These are phyloP conservation scores for Dothideomycetes sp. DNA, from an alignment of 2,329 filamentous ascomycete species.

Conservation along the genomic window DNA sequence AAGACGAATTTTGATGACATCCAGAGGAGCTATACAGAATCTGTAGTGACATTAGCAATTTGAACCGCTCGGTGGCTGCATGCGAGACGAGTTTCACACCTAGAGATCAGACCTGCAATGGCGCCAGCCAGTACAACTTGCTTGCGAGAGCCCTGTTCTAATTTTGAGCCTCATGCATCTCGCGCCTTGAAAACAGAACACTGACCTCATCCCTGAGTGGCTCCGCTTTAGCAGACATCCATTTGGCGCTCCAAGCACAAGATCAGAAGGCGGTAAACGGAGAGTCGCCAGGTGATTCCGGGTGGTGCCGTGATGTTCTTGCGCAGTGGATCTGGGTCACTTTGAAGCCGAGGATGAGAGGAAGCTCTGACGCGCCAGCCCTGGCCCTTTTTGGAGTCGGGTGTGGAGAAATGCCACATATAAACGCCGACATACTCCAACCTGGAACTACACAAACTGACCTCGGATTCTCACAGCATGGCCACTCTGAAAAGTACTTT, in stretches of 20 bases:
- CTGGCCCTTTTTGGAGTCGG: neutral
- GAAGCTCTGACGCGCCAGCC: neutral
- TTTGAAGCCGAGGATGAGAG: neutral
- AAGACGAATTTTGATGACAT: conserved; percentile 95
- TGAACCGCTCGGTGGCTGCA: too few species aligned
- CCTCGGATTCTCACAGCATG: neutral
- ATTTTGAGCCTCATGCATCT: conserved; percentile 10
- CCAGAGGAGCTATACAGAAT: conserved; percentile 88
- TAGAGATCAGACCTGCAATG: conserved; percentile 74
- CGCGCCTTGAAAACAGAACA: too few species aligned
- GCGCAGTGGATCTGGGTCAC: neutral
- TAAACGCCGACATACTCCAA: too few species aligned
- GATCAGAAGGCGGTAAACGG: neutral
- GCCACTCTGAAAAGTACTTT: neutral
- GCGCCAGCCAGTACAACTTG: conserved; percentile 58
- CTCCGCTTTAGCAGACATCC: conserved; percentile 53
- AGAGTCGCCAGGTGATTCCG: neutral
- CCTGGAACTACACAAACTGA: neutral
- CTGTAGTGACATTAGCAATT: conserved; percentile 34
- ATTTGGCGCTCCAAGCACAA: conserved; percentile 21
- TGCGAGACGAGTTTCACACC: conserved; percentile 48
- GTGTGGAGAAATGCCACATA: too few species aligned
- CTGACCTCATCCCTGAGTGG: conserved; percentile 59
- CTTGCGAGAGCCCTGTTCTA: conserved; percentile 47
- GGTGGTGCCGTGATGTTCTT: neutral